Conservation (phyloP, 2,329 filamentous ascomycete genomes). For the Pleochaeta shiraiana region DNA sequence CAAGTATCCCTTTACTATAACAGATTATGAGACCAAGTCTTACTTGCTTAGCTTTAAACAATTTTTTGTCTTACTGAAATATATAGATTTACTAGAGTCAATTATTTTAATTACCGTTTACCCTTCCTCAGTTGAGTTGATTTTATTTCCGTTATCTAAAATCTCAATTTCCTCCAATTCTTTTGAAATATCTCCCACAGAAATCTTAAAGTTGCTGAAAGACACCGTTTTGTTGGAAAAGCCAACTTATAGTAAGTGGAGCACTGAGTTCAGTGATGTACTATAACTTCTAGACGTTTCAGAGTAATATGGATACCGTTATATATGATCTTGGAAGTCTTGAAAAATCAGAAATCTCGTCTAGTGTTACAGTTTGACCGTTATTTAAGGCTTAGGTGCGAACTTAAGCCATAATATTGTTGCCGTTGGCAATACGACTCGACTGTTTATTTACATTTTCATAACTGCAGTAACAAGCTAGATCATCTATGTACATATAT, state of each 20-base stretch:
- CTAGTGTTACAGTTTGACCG: neutral
- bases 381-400: too few relatives aligned
- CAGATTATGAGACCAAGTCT: neutral
- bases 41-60: neutral
- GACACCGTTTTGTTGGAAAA: neutral
- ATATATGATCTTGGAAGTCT: neutral
- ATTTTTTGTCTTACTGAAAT: neutral
- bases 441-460: too few relatives aligned
- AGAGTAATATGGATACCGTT: neutral
- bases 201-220: slow-evolving; percentile 2
- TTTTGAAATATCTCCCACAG: neutral
- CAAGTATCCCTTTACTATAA: too few relatives aligned
- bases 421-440: too few relatives aligned
- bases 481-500: too few relatives aligned
- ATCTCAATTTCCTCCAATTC: neutral
- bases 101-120: neutral
- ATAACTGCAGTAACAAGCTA: too few relatives aligned
- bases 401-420: too few relatives aligned
- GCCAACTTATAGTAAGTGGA: neutral
- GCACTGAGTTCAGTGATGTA: neutral
- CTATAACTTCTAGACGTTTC: neutral
- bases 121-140: neutral
- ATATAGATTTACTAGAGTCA: neutral
- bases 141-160: neutral
- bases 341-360: neutral